These are phyloP conservation scores for Entomortierella lignicola DNA, from an alignment of 192 early-diverging fungal species.

Conservation along the genomic window DNA sequence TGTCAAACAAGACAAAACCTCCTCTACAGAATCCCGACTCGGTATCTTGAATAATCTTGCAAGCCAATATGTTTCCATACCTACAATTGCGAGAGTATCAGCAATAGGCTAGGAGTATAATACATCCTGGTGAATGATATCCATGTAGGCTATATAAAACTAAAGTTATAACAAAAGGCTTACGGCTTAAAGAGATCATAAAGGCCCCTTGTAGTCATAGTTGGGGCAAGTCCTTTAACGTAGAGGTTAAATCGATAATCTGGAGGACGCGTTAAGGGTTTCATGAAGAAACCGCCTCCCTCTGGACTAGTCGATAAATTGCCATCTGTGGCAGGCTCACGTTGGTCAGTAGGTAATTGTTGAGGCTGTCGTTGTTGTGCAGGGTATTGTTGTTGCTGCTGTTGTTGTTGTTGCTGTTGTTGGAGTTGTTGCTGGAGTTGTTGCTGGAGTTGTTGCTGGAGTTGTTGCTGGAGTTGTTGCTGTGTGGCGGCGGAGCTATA, in stretches of 20 bases:
- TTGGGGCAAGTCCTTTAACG: constrained; percentile 26
- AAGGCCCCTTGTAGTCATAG: constrained; percentile 21
- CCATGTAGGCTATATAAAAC: no score
- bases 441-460: not conserved
- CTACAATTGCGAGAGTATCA: not conserved
- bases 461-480: not conserved
- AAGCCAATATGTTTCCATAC: constrained; percentile 39
- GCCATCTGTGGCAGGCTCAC: not conserved
- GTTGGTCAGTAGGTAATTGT: not conserved
- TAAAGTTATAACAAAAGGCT: constrained; percentile 5
- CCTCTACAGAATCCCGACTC: constrained; percentile 32
- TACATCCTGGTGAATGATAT: no score
- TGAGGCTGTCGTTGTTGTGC: not conserved
- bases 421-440: not conserved
- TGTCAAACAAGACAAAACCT: constrained; percentile 44
- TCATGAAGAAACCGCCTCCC: constrained; percentile 15
- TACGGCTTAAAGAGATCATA: constrained; percentile 45
- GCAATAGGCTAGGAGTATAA: no score
- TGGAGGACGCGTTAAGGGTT: constrained; percentile 17
- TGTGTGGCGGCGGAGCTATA: not conserved
- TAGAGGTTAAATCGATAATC: constrained; percentile 43
- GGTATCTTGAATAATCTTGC: constrained; percentile 26
- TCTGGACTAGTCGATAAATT: not conserved
- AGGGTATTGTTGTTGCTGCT: no score
- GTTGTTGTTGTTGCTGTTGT: not conserved